Base-by-base conservation (phyloP, 768 basidiomycete genomes). In the Boletellus emodensis region DNA sequence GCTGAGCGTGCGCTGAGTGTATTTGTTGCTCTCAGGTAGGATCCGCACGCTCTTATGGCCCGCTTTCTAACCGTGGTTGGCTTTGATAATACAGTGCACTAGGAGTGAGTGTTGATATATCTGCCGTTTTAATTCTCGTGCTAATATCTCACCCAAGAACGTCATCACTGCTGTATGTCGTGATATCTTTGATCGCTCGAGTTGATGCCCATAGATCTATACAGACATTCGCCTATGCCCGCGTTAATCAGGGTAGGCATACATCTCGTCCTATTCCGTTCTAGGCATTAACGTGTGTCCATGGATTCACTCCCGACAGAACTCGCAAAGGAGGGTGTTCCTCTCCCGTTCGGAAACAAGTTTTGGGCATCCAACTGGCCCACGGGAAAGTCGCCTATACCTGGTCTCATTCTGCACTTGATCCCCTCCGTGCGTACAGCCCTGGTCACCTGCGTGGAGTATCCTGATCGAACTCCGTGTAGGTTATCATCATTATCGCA, bases 281-380 rank as follows among this genome's bases (percentile, higher is more conserved):
- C 37, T 36, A 12, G 3, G 12, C 2, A 12, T 28, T 9, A 14
- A 33, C 15, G 1, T 24, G 7, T 15, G 13, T 20, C 20, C 20
- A 20, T 20, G 20, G 20, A 20, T 20, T 20, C 20, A 10, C 18
- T 36, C 14, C 9, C 7, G 9, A 30, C 48, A 77, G 81, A 83
- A 46, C 74, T 83, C 4, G 81, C 81, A 4, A 83, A 83, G 52
- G 81, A 81, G 58, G 81, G 81, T 1, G 67, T 83, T n/a, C 81
- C 80, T 11, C 71, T 83, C 0, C 80, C 81, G 0, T 81, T 81
- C 47, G 79, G 79, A 3, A 82, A 78, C 54, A 72, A 62, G 24
- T 79, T 83, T 56, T 81, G 80, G 81, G 81, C 81, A 1, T 79
- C 78, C 1, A 83, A 82, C 57, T 81, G 79, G 80, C 80, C 80